These are phyloP conservation scores for Sugiyamaella chiloensis DNA, from an alignment of 805 yeast species.

Conservation along the genomic window DNA sequence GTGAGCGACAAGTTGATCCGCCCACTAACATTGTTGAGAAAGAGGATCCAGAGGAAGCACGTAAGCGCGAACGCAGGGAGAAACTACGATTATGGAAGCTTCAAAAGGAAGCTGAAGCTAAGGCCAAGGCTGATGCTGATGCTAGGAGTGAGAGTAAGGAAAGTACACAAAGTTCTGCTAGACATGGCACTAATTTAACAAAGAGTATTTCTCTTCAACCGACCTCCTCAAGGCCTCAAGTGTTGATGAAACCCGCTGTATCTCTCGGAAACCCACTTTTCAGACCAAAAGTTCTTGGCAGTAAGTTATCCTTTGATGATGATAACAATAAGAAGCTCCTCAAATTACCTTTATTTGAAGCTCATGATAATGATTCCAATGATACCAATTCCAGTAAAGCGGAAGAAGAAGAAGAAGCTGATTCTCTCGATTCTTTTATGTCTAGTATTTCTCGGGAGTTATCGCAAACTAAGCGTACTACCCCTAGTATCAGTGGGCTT, in stretches of 20 bases:
- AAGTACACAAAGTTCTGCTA: background rate
- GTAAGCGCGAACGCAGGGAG: slow-evolving; percentile 45
- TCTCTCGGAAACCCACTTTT: background rate
- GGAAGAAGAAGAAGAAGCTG: slow-evolving; percentile 35
- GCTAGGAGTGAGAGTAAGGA: background rate
- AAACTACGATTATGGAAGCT: slow-evolving; percentile 59
- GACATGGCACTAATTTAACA: background rate
- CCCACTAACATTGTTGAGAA: too few species aligned
- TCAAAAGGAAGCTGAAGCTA: slow-evolving; percentile 43
- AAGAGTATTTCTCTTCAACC: background rate
- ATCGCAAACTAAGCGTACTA: background rate
- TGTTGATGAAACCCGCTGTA: background rate
- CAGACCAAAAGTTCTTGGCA: background rate
- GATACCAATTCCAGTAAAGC: background rate
- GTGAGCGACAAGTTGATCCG: too few species aligned
- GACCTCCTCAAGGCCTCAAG: background rate
- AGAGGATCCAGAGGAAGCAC: slow-evolving; percentile 34
- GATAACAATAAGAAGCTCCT: slow-evolving; percentile 4
- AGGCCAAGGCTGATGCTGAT: slow-evolving; percentile 22
- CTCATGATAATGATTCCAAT: slow-evolving; percentile 3
- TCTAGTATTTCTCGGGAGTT: slow-evolving; percentile 21
- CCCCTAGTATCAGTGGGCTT: slow-evolving; percentile 2
- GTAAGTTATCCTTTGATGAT: slow-evolving; percentile 7
- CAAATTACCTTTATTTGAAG: background rate
- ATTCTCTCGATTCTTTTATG: slow-evolving; percentile 50